phyloP scores from a whole-genome alignment of 805 yeast species.

The Metschnikowia gelsemii region DNA sequence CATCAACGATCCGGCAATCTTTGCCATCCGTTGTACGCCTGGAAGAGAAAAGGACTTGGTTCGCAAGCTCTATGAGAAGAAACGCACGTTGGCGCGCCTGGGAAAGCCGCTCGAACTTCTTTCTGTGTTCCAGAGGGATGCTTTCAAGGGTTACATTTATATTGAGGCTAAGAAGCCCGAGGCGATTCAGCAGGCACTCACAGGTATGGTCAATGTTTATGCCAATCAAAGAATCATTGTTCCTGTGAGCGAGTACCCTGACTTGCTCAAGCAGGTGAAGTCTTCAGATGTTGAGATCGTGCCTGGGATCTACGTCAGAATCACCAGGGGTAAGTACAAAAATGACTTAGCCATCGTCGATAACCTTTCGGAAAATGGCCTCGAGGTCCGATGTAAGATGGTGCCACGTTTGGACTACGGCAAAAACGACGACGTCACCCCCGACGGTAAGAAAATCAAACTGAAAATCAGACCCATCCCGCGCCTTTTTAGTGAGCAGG shows the following conservation, averaged over 20 bases:
- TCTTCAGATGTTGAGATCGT: slow-evolving; percentile 82
- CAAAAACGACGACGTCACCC: slow-evolving; percentile 52
- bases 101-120: slow-evolving; percentile 78
- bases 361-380: slow-evolving; percentile 88
- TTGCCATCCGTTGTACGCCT: slow-evolving; percentile 92
- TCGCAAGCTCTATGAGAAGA: slow-evolving; percentile 78
- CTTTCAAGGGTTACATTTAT: slow-evolving; percentile 87
- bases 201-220: slow-evolving; percentile 87
- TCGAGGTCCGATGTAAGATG: slow-evolving; percentile 89
- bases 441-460: slow-evolving; percentile 44
- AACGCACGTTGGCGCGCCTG: slow-evolving; percentile 71
- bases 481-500: slow-evolving; percentile 81
- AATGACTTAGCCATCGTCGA: slow-evolving; percentile 93
- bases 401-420: slow-evolving; percentile 96
- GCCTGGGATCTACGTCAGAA: slow-evolving; percentile 90
- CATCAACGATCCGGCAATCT: slow-evolving; percentile 92
- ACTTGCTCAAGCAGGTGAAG: slow-evolving; percentile 83
- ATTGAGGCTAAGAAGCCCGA: slow-evolving; percentile 92
- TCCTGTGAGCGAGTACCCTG: slow-evolving; percentile 94
- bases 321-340: slow-evolving; percentile 86
- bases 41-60: slow-evolving; percentile 93
- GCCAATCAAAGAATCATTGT: slow-evolving; percentile 73
- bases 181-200: slow-evolving; percentile 84
- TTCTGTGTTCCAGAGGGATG: slow-evolving; percentile 92
- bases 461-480: slow-evolving; percentile 79